phyloP scores from a whole-genome alignment of 169 alveolate species.

The Fabrea salina region DNA sequence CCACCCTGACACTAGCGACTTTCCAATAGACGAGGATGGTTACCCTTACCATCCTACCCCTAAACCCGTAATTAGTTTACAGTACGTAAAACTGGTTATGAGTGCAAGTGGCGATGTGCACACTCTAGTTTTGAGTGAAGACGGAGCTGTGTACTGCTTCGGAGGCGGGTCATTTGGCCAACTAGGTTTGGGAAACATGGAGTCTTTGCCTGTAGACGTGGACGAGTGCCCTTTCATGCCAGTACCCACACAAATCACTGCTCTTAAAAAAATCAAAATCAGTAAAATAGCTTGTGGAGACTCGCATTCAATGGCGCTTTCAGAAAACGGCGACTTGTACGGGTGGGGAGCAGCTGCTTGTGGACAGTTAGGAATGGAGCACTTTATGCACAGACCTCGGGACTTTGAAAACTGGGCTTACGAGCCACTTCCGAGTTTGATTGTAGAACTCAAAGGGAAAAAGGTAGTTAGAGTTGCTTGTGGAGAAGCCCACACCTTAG shows the following conservation, averaged over 20 bases:
- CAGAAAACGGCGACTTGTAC: constrained; percentile 79
- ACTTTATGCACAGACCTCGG: constrained; percentile 50
- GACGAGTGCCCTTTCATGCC: constrained; percentile 74
- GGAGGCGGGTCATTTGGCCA: constrained; percentile 77
- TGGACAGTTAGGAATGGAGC: constrained; percentile 85
- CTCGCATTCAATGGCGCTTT: constrained; percentile 78
- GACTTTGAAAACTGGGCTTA: constrained; percentile 52
- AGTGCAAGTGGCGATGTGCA: constrained; percentile 79
- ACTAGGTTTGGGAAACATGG: constrained; percentile 61
- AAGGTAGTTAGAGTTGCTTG: not conserved
- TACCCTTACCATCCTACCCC: constrained; percentile 67
- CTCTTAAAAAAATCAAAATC: constrained; percentile 37
- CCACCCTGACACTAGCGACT: constrained; percentile 59
- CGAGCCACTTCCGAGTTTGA: constrained; percentile 59
- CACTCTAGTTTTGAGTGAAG: constrained; percentile 60
- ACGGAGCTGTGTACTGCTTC: constrained; percentile 66
- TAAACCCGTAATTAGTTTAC: constrained; percentile 50
- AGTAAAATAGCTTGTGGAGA: constrained; percentile 81
- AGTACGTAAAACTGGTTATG: constrained; percentile 36
- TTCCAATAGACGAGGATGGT: constrained; percentile 70
- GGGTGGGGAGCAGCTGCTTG: constrained; percentile 91
- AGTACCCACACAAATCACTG: constrained; percentile 57
- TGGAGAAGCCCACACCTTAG: constrained; percentile 34
- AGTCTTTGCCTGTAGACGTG: constrained; percentile 70
- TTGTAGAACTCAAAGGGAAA: constrained; percentile 33